Conservation (phyloP, 441 rosid species). For the Arabidopsis hybrid region DNA sequence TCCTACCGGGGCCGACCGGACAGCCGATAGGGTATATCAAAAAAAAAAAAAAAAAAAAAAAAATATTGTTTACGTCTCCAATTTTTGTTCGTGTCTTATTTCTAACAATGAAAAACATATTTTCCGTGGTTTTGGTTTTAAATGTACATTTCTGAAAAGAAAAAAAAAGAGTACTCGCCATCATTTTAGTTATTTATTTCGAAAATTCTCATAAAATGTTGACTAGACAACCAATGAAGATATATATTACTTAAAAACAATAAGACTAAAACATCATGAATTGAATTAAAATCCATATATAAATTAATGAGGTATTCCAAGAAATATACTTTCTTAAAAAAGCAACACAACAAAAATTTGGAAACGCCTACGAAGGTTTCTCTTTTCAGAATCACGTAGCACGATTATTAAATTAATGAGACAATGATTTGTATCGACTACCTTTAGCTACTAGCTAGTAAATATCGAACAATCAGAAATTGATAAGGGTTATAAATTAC, state of each 20-base stretch:
- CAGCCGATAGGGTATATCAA: too few relatives aligned
- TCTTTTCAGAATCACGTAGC: background rate
- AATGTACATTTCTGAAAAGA: background rate
- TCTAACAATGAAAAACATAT: background rate
- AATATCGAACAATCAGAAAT: background rate
- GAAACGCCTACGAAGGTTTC: background rate
- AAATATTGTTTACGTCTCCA: background rate
- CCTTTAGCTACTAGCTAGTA: background rate
- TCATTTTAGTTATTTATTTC: background rate
- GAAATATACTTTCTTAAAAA: constrained; percentile 1
- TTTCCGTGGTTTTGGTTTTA: background rate
- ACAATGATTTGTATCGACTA: background rate
- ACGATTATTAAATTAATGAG: background rate
- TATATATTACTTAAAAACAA: background rate
- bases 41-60: too few relatives aligned
- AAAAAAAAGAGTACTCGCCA: background rate
- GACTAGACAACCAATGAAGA: background rate
- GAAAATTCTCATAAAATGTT: background rate
- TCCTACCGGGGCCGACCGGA: too few relatives aligned
- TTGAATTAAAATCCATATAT: background rate
- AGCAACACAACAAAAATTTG: background rate
- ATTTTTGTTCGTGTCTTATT: background rate
- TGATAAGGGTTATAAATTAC: too few relatives aligned
- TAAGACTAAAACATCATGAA: background rate
- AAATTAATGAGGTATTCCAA: background rate